Evolutionary conservation across 768 basidiomycete genomes (phyloP), one percentile per base, ranked within the genome.

Genomic region (Daedaleopsis sinensis): DNA sequence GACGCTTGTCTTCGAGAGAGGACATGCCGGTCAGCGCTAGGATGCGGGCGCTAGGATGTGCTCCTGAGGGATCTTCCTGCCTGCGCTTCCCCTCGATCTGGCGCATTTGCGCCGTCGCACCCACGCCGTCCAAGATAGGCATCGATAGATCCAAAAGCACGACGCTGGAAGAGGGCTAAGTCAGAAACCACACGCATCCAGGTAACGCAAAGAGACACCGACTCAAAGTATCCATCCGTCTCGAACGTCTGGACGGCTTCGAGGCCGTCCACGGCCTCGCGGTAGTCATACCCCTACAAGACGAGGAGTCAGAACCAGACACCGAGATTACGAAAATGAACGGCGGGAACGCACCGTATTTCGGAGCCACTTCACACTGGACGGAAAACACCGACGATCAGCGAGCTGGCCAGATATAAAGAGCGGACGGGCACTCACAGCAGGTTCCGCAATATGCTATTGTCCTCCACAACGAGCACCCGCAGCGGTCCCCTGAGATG

Each of bases 1-100:
- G 82, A 23, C 92, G 83, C 73, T 96, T 96, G 73, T 98, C 94
- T 71, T 97, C 96, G 5, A 91, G 74, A 9, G 95, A 93, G 18
- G 96, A 96, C 87, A 94, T 90, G 21, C 96, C 96, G 1, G 95
- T 97, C 59, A 98, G 77, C 4, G 95, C 96, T 49, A 97, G 78
- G 54, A 97, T 95, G 59, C 86, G 81, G 19, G 83, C 3, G 7
- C 27, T 75, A 42, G 61, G 47, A 32, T 58, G 65, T 19, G 37
- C 2, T 13, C 44, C 57, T 49, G 61, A 18, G 65, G 66, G 23
- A 67, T 63, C 64, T 13, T 66, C 62, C 42, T 72, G 70, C 38
- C 67, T 65, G 48, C 77, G 78, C 42, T 68, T 68, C 36, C 74
- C 77, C 72, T 96, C 94, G 39, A 94, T 82, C 57, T 82, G 78